A percentile compares a stretch with the other conserved stretches of the same genome.
phyloP scores from a whole-genome alignment of 352 stramenopile genomes.

The Phytophthora palmivora region DNA sequence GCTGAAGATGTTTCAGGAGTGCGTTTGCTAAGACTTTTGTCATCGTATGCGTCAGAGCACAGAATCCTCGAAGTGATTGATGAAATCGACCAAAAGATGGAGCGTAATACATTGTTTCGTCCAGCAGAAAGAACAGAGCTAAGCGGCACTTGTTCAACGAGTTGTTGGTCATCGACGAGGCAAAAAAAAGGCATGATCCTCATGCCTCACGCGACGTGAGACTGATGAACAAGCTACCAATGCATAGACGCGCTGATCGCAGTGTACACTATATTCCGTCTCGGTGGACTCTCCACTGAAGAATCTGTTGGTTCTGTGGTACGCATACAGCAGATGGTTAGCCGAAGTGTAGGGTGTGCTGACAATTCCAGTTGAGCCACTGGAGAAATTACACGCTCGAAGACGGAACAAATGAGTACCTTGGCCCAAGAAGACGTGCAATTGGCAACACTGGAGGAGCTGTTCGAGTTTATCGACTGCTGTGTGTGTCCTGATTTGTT shows the following conservation, averaged over 20 bases:
- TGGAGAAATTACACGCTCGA: constrained; percentile 7
- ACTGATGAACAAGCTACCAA: constrained; percentile 5
- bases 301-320: not conserved
- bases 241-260: constrained; percentile 10
- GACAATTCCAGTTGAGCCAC: constrained; percentile 6
- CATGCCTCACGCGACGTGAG: no score
- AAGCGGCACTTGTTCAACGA: no score
- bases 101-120: no score
- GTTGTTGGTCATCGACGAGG: not conserved
- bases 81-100: no score
- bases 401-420: constrained; percentile 12
- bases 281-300: not conserved
- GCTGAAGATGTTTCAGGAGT: no score
- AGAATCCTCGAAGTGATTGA: no score
- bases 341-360: not conserved
- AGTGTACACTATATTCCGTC: no score
- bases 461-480: constrained; percentile 41
- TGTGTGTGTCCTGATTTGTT: constrained; percentile 16
- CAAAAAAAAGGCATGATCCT: no score
- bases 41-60: no score
- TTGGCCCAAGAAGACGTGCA: constrained; percentile 13
- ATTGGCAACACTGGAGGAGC: constrained; percentile 30
- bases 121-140: no score
- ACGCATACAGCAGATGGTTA: not conserved
- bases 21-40: no score